Evolutionary conservation across 148 eudicot species (phyloP), one percentile per base, ranked within the genome.

Genomic region (Chenopodium quinoa): DNA sequence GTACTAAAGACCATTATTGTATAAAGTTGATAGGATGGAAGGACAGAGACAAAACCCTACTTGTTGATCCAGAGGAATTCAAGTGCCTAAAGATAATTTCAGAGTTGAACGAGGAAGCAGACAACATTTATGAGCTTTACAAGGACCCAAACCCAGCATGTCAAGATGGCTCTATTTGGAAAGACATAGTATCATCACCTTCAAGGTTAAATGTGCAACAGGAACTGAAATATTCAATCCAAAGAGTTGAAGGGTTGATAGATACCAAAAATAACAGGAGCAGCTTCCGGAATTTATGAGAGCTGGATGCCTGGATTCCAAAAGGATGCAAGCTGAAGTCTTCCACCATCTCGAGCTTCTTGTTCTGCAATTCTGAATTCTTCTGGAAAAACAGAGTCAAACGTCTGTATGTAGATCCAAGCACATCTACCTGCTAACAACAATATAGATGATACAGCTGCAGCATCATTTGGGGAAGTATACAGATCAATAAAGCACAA

Each of bases 11-110:
- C 7, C 37, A 82, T 12, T 70, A 8, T 79, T 78, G 27, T 86
- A 60, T 89, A 81, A 88, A 97, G 99, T 78, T 97, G 92, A 97
- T 97, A 91, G 99, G 97, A 88, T 94, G 98, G 98, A 97, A 97
- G 78, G 99, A 97, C 80, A 97, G 88, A 86, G 99, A 94, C 84
- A 94, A 88, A 89, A 94, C 88, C 44, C 85, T 97, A 82, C 89
- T 94, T 75, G 94, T 97, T 47, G 99, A 97, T 82, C 98, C 97
- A 82, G 97, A 97, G 78, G 99, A 97, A 82, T 91, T 97, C 87
- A 86, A 85, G 73, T 83, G 89, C 79, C 64, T 97, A 85, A 90
- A 94, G 81, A 82, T 83, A 82, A 82, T 94, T 52, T 90, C 88
- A 32, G 87, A 86, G 81, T 85, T 92, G 83, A 92, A 97, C 69